Percentiles rank a stretch among this genome's conserved stretches.
These are phyloP conservation scores for Backusella sp. DNA, from an alignment of 192 early-diverging fungal genomes.

Conservation along the genomic window DNA sequence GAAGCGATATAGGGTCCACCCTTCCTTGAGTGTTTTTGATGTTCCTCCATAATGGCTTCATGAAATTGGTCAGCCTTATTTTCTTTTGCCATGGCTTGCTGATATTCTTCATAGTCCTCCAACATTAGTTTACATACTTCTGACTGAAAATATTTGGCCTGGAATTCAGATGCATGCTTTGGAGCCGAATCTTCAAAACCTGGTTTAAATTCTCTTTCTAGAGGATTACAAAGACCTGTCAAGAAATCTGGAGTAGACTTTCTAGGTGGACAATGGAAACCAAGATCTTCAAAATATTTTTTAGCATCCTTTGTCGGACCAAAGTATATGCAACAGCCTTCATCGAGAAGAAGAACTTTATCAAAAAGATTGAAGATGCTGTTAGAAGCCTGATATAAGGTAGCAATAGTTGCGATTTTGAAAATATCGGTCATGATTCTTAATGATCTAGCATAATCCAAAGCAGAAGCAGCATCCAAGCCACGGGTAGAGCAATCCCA, in stretches of 20 bases:
- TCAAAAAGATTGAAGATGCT: constrained; percentile 75
- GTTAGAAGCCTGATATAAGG: constrained; percentile 69
- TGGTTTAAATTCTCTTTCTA: constrained; percentile 45
- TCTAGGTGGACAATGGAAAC: constrained; percentile 59
- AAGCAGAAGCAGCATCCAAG: constrained; percentile 76
- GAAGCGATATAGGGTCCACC: constrained; percentile 63
- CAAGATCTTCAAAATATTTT: constrained; percentile 62
- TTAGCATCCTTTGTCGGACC: constrained; percentile 59
- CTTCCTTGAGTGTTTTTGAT: constrained; percentile 47
- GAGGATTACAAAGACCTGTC: constrained; percentile 65
- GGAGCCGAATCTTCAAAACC: constrained; percentile 62
- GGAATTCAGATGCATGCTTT: constrained; percentile 61
- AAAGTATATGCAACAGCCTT: constrained; percentile 68
- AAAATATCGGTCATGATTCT: constrained; percentile 70
- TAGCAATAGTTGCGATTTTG: constrained; percentile 54
- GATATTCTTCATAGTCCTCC: constrained; percentile 43
- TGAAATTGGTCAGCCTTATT: constrained; percentile 34
- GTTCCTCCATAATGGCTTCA: constrained; percentile 51
- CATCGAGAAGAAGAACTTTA: constrained; percentile 63
- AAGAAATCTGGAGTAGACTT: constrained; percentile 72
- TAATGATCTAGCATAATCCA: constrained; percentile 74
- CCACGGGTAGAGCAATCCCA: constrained; percentile 70
- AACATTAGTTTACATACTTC: constrained; percentile 35
- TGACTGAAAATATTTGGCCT: constrained; percentile 49
- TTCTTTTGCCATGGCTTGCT: constrained; percentile 25